These are phyloP conservation scores for Phytophthora multivora DNA, from an alignment of 352 stramenopile genomes.

Conservation along the genomic window DNA sequence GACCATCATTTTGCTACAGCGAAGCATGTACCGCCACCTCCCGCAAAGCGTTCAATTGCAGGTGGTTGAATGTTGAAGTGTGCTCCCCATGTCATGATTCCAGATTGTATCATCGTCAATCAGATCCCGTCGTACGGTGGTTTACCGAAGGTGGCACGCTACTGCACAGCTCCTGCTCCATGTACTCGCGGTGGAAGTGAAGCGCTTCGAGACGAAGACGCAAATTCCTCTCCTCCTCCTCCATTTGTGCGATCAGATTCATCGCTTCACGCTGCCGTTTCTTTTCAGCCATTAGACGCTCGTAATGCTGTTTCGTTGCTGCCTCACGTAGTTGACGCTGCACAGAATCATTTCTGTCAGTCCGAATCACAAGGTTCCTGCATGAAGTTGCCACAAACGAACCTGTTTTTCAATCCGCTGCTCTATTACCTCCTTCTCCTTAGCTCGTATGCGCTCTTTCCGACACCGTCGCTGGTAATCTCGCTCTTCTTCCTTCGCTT, in stretches of 20 bases:
- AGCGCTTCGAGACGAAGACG: slow-evolving; percentile 58
- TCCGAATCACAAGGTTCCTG: not conserved
- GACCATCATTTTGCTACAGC: not conserved
- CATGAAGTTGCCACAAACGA: not conserved
- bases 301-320: slow-evolving; percentile 41
- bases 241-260: slow-evolving; percentile 46
- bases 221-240: slow-evolving; percentile 63
- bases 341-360: slow-evolving; percentile 2
- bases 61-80: slow-evolving; percentile 6
- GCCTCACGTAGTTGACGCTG: slow-evolving; percentile 47
- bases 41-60: slow-evolving; percentile 10
- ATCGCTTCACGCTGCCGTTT: slow-evolving; percentile 46
- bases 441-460: slow-evolving; percentile 55
- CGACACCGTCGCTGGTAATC: slow-evolving; percentile 31
- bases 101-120: slow-evolving; percentile 12
- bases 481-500: slow-evolving; percentile 48
- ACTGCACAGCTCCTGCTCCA: slow-evolving; percentile 36
- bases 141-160: not conserved
- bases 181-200: slow-evolving; percentile 55
- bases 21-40: not conserved
- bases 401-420: slow-evolving; percentile 51
- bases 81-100: not conserved
- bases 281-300: slow-evolving; percentile 45
- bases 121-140: slow-evolving; percentile 1
- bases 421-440: slow-evolving; percentile 44